phyloP scores from a whole-genome alignment of 495 filamentous ascomycete species.

The Clavariopsis aquatica region DNA sequence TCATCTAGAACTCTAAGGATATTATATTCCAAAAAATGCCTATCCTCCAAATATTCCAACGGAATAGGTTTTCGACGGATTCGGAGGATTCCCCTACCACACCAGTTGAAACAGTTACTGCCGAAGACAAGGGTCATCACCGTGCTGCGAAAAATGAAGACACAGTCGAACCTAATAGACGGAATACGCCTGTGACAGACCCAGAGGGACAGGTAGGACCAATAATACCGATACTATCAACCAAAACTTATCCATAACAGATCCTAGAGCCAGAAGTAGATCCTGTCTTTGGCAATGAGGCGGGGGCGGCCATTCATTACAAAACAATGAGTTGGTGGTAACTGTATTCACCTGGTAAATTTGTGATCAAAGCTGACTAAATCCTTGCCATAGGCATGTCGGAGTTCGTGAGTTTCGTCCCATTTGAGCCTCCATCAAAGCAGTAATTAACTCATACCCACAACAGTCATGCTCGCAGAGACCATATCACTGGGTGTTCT shows the following conservation, averaged over 20 bases:
- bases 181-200: background rate
- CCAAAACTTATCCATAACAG: too few relatives aligned
- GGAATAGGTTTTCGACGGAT: background rate
- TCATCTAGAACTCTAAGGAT: too few relatives aligned
- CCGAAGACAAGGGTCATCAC: background rate
- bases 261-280: background rate
- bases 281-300: constrained; percentile 32
- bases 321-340: constrained; percentile 34
- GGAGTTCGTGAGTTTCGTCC: constrained; percentile 10
- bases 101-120: background rate
- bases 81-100: background rate
- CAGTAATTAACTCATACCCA: background rate
- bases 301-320: constrained; percentile 31
- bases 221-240: constrained; percentile 1
- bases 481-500: constrained; percentile 46
- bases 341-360: background rate
- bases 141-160: background rate
- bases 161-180: background rate
- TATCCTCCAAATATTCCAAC: background rate
- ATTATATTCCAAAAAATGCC: too few relatives aligned
- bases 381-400: constrained; percentile 13
- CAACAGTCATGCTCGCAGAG: constrained; percentile 45
- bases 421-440: background rate
- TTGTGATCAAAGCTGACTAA: background rate
- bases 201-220: constrained; percentile 12